Percentiles rank a stretch among this genome's conserved stretches.
Evolutionary conservation across 2,329 filamentous ascomycete species (phyloP).

Genomic region (Didymellaceae sp.): DNA sequence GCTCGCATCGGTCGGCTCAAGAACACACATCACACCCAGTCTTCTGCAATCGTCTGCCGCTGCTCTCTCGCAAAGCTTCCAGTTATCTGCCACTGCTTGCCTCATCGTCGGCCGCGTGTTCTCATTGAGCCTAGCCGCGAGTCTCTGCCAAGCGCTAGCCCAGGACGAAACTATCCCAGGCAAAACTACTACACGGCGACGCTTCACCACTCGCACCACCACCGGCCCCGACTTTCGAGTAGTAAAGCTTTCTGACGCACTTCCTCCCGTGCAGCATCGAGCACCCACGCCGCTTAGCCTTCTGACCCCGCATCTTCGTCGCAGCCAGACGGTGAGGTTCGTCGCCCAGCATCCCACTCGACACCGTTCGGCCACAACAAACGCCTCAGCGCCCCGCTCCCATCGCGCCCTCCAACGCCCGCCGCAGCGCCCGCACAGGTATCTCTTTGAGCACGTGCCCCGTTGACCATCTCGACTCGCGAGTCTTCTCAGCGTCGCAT

Average conservation of each 20-base stretch:
- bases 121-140: conserved; percentile 25
- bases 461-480: conserved; percentile 37
- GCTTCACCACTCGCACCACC: conserved; percentile 37
- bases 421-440: conserved; percentile 40
- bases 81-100: conserved; percentile 7
- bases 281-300: conserved; percentile 21
- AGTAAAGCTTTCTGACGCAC: conserved; percentile 27
- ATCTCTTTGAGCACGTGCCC: conserved; percentile 29
- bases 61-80: not conserved
- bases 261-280: conserved; percentile 32
- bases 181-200: conserved; percentile 37
- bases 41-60: conserved; percentile 5
- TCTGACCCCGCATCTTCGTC: conserved; percentile 24
- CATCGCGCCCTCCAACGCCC: conserved; percentile 38
- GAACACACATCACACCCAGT: no score
- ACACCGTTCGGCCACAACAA: conserved; percentile 46
- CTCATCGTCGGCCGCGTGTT: conserved; percentile 26
- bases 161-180: conserved; percentile 31
- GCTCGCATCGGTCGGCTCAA: conserved; percentile 8
- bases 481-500: conserved; percentile 41
- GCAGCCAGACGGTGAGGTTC: conserved; percentile 48
- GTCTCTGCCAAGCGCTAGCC: conserved; percentile 25
- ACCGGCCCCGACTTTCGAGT: conserved; percentile 28
- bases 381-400: conserved; percentile 38
- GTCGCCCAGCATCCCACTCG: conserved; percentile 42